A percentile compares a stretch with the other conserved stretches of the same genome.
Evolutionary conservation across 805 yeast species (phyloP).

Genomic region (Candida tallmaniae): DNA sequence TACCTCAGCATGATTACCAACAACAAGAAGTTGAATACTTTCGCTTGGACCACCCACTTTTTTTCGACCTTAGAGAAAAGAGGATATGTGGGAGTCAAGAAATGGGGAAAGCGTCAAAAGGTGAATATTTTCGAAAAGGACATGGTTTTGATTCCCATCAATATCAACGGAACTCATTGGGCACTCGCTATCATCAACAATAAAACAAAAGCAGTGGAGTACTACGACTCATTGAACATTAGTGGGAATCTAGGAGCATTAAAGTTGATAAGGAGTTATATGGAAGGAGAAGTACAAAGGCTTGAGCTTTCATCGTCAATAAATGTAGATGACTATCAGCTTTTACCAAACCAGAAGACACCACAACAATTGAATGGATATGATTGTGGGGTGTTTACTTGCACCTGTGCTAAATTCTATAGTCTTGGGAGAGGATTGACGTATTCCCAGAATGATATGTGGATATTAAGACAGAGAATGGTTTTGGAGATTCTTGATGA

Average conservation of each 20-base stretch:
- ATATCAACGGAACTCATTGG: conserved; percentile 84
- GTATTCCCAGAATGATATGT: conserved; percentile 69
- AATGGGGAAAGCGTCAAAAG: conserved; percentile 26
- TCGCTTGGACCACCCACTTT: conserved; percentile 86
- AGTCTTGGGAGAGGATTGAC: conserved; percentile 46
- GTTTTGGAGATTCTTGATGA: conserved; percentile 48
- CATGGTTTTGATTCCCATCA: conserved; percentile 78
- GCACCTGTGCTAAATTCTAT: conserved; percentile 67
- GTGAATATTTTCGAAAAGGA: conserved; percentile 55
- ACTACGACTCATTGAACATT: conserved; percentile 69
- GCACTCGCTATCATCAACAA: conserved; percentile 79
- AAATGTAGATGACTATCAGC: conserved; percentile 16
- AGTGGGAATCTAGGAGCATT: conserved; percentile 42
- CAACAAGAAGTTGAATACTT: conserved; percentile 36
- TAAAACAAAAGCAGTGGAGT: conserved; percentile 50
- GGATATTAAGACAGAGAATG: conserved; percentile 60
- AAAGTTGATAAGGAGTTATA: conserved; percentile 51
- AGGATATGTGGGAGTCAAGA: conserved; percentile 58
- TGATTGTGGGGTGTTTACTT: conserved; percentile 94
- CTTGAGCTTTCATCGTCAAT: conserved; percentile 18
- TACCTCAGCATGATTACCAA: conserved; percentile 56
- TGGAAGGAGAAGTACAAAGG: conserved; percentile 62
- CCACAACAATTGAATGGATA: conserved; percentile 89
- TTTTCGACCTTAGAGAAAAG: conserved; percentile 63
- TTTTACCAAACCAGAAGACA: conserved; percentile 30